A percentile compares a stretch with the other conserved stretches of the same genome.
Evolutionary conservation across 768 basidiomycete species (phyloP).

Genomic region (Rhodotorula toruloides): DNA sequence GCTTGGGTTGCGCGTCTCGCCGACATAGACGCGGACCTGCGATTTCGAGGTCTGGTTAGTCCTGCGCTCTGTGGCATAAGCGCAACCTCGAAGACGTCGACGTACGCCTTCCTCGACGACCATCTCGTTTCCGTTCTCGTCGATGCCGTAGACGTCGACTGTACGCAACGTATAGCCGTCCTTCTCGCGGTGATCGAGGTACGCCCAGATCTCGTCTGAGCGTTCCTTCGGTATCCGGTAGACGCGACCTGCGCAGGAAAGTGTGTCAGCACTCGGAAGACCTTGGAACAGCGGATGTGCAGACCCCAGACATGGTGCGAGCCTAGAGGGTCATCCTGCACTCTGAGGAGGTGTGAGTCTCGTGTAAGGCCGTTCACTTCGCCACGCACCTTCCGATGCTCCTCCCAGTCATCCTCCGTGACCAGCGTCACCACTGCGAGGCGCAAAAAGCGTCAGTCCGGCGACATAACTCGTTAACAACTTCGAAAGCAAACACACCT

Average conservation of each 20-base stretch:
- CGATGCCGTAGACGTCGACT: slow-evolving; percentile 64
- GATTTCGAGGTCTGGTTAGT: neutral
- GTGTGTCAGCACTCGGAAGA: neutral
- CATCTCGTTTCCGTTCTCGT: slow-evolving; percentile 55
- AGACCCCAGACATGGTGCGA: slow-evolving; percentile 76
- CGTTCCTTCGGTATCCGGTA: slow-evolving; percentile 78
- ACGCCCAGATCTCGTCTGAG: neutral
- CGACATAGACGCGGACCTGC: slow-evolving; percentile 63
- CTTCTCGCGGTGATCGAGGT: slow-evolving; percentile 49
- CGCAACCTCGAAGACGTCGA: neutral
- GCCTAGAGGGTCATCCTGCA: slow-evolving; percentile 51
- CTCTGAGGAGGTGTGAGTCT: slow-evolving; percentile 51
- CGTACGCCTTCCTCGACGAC: slow-evolving; percentile 50
- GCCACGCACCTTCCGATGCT: slow-evolving; percentile 31
- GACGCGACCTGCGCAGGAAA: slow-evolving; percentile 58
- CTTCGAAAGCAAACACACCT: slow-evolving; percentile 6
- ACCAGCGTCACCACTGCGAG: slow-evolving; percentile 74
- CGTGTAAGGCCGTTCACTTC: too few relatives aligned
- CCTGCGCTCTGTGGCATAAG: too few relatives aligned
- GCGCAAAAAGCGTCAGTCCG: neutral
- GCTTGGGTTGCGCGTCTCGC: slow-evolving; percentile 76
- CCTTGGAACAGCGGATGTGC: neutral
- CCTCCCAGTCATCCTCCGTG: slow-evolving; percentile 80
- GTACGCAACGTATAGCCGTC: slow-evolving; percentile 85
- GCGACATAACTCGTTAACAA: too few relatives aligned